A percentile compares a stretch with the other conserved stretches of the same genome.
These are phyloP conservation scores for Globisporangium iwayamae DNA, from an alignment of 352 stramenopile genomes.

Conservation along the genomic window DNA sequence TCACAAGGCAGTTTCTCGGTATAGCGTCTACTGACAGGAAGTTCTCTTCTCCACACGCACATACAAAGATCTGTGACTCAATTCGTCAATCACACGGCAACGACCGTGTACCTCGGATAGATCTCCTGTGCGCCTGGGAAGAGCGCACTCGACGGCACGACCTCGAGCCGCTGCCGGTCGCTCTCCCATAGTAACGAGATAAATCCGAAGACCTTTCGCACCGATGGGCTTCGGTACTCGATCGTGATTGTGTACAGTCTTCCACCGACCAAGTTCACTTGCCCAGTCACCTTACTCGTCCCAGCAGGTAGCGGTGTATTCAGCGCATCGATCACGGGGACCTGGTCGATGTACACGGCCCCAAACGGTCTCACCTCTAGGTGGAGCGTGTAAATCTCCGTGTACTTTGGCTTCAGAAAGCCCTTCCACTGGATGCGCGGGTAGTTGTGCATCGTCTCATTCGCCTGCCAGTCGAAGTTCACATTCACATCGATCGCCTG, in stretches of 20 bases:
- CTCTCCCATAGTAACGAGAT: slow-evolving; percentile 30
- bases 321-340: slow-evolving; percentile 35
- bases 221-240: slow-evolving; percentile 31
- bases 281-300: slow-evolving; percentile 7
- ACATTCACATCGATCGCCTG: slow-evolving; percentile 30
- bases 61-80: not conserved
- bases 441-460: slow-evolving; percentile 36
- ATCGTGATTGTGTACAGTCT: slow-evolving; percentile 40
- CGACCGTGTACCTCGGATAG: slow-evolving; percentile 21
- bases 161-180: slow-evolving; percentile 18
- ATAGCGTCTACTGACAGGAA: not conserved
- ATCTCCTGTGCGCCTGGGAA: slow-evolving; percentile 28
- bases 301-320: slow-evolving; percentile 17
- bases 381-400: slow-evolving; percentile 35
- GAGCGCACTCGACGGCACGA: slow-evolving; percentile 23
- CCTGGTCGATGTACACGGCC: slow-evolving; percentile 33
- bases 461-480: slow-evolving; percentile 37
- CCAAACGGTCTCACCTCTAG: slow-evolving; percentile 23
- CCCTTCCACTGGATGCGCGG: slow-evolving; percentile 43
- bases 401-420: slow-evolving; percentile 38
- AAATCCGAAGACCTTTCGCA: slow-evolving; percentile 14
- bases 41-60: not conserved
- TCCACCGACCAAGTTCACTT: slow-evolving; percentile 22
- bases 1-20: not conserved
- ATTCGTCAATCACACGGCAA: slow-evolving; percentile 7